Evolutionary conservation across 1,284 basidiomycete species (phyloP).

Genomic region (Heliocybe sulcata): DNA sequence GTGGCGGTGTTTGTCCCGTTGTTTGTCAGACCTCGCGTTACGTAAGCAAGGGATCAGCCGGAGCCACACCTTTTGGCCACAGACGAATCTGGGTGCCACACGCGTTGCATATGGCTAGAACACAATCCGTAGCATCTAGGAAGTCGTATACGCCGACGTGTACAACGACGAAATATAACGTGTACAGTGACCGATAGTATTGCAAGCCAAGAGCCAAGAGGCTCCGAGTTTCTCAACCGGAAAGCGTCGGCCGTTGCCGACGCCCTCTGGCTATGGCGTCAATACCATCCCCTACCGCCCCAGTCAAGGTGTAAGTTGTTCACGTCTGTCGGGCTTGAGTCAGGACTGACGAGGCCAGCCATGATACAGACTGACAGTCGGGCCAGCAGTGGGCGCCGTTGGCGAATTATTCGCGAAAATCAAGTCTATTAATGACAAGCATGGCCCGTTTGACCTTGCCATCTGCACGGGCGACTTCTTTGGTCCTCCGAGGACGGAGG

Average conservation of each 20-base stretch:
- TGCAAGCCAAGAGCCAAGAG: no score
- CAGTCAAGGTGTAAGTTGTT: slow-evolving; percentile 2
- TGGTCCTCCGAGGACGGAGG: slow-evolving; percentile 35
- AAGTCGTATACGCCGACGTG: no score
- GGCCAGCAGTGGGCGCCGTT: slow-evolving; percentile 78
- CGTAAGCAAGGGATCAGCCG: not conserved
- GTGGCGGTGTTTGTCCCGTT: no score
- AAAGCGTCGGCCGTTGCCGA: not conserved
- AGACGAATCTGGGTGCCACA: not conserved
- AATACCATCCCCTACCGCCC: not conserved
- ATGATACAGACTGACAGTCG: slow-evolving; percentile 69
- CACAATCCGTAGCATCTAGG: no score
- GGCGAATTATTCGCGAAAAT: slow-evolving; percentile 75
- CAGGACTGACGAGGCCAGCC: not conserved
- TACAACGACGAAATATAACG: no score
- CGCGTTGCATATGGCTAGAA: no score
- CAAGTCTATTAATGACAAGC: slow-evolving; percentile 82
- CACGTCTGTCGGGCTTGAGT: not conserved
- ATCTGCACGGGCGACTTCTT: slow-evolving; percentile 93
- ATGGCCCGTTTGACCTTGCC: slow-evolving; percentile 90
- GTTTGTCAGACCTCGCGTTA: no score
- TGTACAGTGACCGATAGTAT: no score
- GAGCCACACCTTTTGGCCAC: not conserved
- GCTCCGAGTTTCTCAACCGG: no score
- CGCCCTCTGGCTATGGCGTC: not conserved